Percentiles rank a stretch among this genome's conserved stretches.
Evolutionary conservation across 2,329 filamentous ascomycete genomes (phyloP).

Genomic region (Domatiomyces globalis): DNA sequence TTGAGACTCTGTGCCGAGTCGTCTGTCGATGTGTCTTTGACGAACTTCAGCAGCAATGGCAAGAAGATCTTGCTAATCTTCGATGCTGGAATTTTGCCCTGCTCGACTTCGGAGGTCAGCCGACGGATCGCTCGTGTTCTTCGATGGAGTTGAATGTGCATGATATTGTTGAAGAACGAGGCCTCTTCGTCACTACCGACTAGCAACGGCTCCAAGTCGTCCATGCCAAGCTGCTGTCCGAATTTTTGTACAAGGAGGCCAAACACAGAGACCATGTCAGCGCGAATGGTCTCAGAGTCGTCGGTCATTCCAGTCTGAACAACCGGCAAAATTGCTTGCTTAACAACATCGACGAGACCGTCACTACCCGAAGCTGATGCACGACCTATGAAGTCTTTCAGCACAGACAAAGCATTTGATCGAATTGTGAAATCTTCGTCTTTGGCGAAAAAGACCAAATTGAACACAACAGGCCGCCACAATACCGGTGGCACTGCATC

Average conservation of each 20-base stretch:
- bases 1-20: constrained; percentile 65
- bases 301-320: constrained; percentile 65
- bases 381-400: constrained; percentile 64
- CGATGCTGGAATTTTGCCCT: constrained; percentile 52
- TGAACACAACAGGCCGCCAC: constrained; percentile 79
- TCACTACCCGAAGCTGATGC: constrained; percentile 32
- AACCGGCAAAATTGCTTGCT: constrained; percentile 54
- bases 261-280: constrained; percentile 67
- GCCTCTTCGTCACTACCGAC: constrained; percentile 59
- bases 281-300: constrained; percentile 65
- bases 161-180: constrained; percentile 82
- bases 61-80: constrained; percentile 80
- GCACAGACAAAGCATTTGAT: constrained; percentile 63
- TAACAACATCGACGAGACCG: constrained; percentile 45
- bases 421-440: constrained; percentile 81
- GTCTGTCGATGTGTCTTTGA: constrained; percentile 71
- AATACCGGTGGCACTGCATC: constrained; percentile 49
- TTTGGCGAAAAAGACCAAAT: constrained; percentile 74
- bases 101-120: constrained; percentile 53
- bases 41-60: constrained; percentile 84
- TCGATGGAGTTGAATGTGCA: constrained; percentile 77
- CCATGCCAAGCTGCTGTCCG: constrained; percentile 53
- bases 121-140: constrained; percentile 71
- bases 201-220: constrained; percentile 60
- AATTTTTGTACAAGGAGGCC: constrained; percentile 62